A percentile compares a stretch with the other conserved stretches of the same genome.
These are phyloP conservation scores for Aspergillus incahuasiensis DNA, from an alignment of 495 filamentous ascomycete genomes.

Conservation along the genomic window DNA sequence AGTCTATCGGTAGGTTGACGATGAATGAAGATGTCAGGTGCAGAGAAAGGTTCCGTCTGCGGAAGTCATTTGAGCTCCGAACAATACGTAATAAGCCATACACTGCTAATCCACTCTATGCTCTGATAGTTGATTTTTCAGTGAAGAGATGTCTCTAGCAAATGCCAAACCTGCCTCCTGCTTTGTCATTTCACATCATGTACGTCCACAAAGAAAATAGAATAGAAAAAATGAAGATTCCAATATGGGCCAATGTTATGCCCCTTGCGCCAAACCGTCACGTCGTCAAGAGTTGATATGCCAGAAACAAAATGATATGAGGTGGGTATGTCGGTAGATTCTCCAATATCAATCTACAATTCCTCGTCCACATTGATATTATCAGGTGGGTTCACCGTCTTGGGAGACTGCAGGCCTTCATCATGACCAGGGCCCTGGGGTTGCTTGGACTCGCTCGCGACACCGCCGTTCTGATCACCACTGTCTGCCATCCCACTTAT, in stretches of 20 bases:
- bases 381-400: conserved; percentile 2
- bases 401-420: conserved; percentile 8
- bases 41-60: conserved; percentile 8
- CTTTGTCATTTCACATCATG: conserved; percentile 6
- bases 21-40: background rate
- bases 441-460: background rate
- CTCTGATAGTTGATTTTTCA: background rate
- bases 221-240: conserved; percentile 2
- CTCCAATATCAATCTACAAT: conserved; percentile 21
- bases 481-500: conserved; percentile 19
- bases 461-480: background rate
- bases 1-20: background rate
- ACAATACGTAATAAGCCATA: background rate
- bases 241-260: conserved; percentile 7
- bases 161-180: conserved; percentile 5
- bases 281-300: conserved; percentile 12
- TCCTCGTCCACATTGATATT: conserved; percentile 36
- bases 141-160: conserved; percentile 8
- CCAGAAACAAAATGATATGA: background rate
- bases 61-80: background rate
- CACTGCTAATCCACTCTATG: conserved; percentile 6
- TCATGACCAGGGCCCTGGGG: background rate
- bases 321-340: background rate
- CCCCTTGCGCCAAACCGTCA: conserved; percentile 20
- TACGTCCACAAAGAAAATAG: conserved; percentile 1